Evolutionary conservation across 768 basidiomycete genomes (phyloP).

Genomic region (Galerina marginata): DNA sequence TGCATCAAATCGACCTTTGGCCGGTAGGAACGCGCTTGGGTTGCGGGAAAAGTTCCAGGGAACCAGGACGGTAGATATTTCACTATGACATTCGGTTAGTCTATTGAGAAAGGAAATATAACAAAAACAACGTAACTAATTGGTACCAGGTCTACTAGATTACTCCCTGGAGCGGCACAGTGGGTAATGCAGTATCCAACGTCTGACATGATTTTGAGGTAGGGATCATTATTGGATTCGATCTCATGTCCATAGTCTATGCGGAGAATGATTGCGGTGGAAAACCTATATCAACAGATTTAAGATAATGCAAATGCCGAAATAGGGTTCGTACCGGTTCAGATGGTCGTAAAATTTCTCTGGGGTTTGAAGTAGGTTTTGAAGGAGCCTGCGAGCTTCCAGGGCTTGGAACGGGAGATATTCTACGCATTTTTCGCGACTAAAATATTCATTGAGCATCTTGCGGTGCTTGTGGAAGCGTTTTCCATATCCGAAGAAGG

Average conservation of each 20-base stretch:
- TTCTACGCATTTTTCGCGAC: conserved; percentile 40
- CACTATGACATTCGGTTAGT: conserved; percentile 39
- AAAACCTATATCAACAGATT: conserved; percentile 35
- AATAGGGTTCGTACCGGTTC: not conserved
- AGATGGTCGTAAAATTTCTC: conserved; percentile 4
- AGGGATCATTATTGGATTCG: conserved; percentile 49
- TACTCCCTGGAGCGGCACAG: conserved; percentile 50
- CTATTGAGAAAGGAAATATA: not conserved
- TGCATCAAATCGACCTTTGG: conserved; percentile 54
- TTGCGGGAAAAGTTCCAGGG: conserved; percentile 61
- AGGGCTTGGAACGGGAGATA: conserved; percentile 44
- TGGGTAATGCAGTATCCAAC: conserved; percentile 52
- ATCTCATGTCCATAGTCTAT: conserved; percentile 54
- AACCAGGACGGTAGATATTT: conserved; percentile 63
- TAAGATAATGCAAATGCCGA: not conserved
- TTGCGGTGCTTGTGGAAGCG: conserved; percentile 52
- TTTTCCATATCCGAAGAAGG: conserved; percentile 52
- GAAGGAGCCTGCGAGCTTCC: conserved; percentile 49
- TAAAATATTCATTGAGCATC: conserved; percentile 50
- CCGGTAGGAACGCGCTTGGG: conserved; percentile 52
- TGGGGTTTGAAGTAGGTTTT: conserved; percentile 36
- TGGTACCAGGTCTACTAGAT: conserved; percentile 53
- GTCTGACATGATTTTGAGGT: conserved; percentile 48
- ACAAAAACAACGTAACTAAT: conserved; percentile 34
- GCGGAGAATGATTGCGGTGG: conserved; percentile 51